These are phyloP conservation scores for Cardiospermum halicacabum DNA, from an alignment of 345 rosid species.

Conservation along the genomic window DNA sequence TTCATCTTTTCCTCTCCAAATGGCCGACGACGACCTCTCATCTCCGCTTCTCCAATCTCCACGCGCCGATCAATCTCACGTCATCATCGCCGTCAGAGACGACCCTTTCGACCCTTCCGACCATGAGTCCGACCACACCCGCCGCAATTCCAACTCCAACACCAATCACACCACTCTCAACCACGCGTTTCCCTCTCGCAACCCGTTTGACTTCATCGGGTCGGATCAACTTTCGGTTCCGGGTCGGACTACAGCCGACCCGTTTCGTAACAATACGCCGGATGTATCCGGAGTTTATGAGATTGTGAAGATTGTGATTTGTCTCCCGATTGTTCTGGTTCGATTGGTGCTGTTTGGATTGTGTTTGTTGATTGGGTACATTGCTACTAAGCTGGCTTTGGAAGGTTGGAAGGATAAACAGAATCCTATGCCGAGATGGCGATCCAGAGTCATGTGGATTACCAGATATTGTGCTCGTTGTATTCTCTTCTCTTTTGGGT, in stretches of 20 bases:
- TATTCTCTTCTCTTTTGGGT: conserved; percentile 96
- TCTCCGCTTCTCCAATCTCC: conserved; percentile 49
- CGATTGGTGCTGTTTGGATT: conserved; percentile 64
- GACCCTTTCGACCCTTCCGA: conserved; percentile 19
- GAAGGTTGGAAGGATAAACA: conserved; percentile 81
- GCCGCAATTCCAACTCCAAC: conserved; percentile 1
- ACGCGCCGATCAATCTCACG: conserved; percentile 39
- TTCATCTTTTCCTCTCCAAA: conserved; percentile 7
- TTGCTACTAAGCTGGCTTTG: conserved; percentile 73
- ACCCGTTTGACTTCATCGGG: conserved; percentile 64
- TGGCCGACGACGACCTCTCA: conserved; percentile 53
- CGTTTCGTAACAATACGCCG: conserved; percentile 65
- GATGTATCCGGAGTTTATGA: conserved; percentile 62
- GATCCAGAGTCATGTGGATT: conserved; percentile 82
- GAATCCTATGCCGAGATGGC: conserved; percentile 87
- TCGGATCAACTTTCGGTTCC: conserved; percentile 46
- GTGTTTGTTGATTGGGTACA: conserved; percentile 56
- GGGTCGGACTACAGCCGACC: conserved; percentile 50
- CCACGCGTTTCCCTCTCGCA: conserved; percentile 13
- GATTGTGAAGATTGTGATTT: conserved; percentile 54
- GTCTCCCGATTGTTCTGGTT: conserved; percentile 60
- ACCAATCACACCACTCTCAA: background rate
- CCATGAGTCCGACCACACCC: conserved; percentile 9
- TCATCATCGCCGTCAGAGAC: conserved; percentile 44
- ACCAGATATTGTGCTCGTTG: conserved; percentile 70